Evolutionary conservation across 345 rosid genomes (phyloP), one percentile per base, ranked within the genome.

Genomic region (Orychophragmus violaceus): DNA sequence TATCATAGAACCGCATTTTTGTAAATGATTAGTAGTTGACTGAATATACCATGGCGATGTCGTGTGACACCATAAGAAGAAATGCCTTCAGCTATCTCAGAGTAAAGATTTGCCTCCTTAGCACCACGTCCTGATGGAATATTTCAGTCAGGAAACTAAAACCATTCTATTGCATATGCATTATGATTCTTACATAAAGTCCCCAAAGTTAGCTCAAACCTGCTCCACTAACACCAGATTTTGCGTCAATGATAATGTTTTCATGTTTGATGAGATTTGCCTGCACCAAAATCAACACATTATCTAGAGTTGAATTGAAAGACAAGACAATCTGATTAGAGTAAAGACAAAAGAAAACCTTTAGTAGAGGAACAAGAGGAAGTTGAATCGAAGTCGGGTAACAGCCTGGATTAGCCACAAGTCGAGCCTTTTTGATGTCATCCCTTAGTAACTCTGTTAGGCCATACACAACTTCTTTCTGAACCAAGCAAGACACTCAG

Each of bases 181-280:
- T 57, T 49, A n/a, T 17, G n/a, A n/a, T 45, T 22, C 68, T 51
- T 51, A 7, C 6, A 5, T 51, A 59, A 45, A 19, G 46, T 16
- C 10, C 3, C 10, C 6, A 2, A 28, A 56, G 29, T 55, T 16
- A 29, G 54, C 22, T 30, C 75, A 35, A 68, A 94, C 99, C 99
- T 88, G 99, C 99, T 75, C 97, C 96, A 65, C 97, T 94, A 57
- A 83, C 97, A 51, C 97, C 99, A 76, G 99, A 94, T 81, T 94
- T 94, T 48, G 99, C 59, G 17, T 94, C 99, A 9, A 88, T 83
- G 46, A 94, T 88, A 16, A 94, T 82, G 79, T 85, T 84, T 71
- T 71, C 66, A 64, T 42, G 51, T 69, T 77, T 82, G 71, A 94
- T 87, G 61, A 90, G 89, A 69, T 84, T 87, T 68, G 84, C 92